Evolutionary conservation across 345 rosid species (phyloP), one percentile per base, ranked within the genome.

Genomic region (Euphorbia tirucalli): DNA sequence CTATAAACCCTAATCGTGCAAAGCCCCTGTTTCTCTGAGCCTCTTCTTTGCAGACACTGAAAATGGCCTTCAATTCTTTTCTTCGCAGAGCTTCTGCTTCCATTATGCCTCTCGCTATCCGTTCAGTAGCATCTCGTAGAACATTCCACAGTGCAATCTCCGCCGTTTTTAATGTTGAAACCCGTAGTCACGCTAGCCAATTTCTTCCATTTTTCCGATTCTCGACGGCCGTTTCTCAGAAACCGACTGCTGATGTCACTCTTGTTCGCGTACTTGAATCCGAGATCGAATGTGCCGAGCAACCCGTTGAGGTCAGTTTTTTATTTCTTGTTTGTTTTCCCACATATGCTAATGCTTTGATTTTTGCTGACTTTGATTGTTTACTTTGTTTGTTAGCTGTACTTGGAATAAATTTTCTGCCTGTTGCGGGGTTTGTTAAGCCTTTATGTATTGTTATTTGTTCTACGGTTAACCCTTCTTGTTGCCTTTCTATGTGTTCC

Each of bases 261-360:
- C 80, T 90, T 10, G 48, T 85, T 44, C 70, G 76, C 22, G 83
- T 84, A 41, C 81, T 90, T 32, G 78, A 81, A 30, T 60, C 82
- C 37, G 90, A 86, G 79, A 85, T 88, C 24, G 88, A 82, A 4
- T 82, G 90, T 68, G 85, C 89, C 16, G 72, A 79, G 71, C 58
- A 67, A 28, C 84, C 80, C 32, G 62, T 46, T 1, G 70, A 75
- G 2, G 84, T 78, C 25, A 68, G 77, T 46, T 31, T 50, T 43
- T 24, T 2, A 32, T 65, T 46, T 63, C 22, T 50, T 50, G 37
- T 50, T 39, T 50, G 13, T 46, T 46, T 44, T 4, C 10, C 14
- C 19, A 61, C 35, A 61, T 56, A 7, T 18, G 55, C 0, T 11
- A 16, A 22, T 15, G 22, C 31, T 11, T 5, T 35, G 54, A 35